phyloP scores from a whole-genome alignment of 495 filamentous ascomycete genomes.

The Neurospora hispaniola region DNA sequence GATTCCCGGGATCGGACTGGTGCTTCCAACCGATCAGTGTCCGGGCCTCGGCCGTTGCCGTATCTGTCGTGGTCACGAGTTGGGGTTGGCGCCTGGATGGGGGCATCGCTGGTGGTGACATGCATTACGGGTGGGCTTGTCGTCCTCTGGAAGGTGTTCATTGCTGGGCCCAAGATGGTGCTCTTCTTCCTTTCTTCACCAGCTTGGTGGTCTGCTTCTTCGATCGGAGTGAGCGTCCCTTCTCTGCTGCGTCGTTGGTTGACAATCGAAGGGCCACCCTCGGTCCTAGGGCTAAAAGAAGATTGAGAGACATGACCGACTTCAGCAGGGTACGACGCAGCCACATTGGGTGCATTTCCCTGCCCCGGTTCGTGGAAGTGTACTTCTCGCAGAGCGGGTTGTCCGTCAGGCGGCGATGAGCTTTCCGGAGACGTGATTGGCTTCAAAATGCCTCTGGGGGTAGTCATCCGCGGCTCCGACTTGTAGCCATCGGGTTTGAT shows the following conservation, averaged over 20 bases:
- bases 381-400: not conserved
- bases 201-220: not conserved
- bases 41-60: not conserved
- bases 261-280: not conserved
- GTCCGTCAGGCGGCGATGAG: not conserved
- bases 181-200: not conserved
- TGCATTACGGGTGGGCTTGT: not conserved
- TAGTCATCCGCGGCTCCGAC: conserved; percentile 12
- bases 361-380: conserved; percentile 2
- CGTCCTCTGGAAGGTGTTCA: not conserved
- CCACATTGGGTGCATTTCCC: not conserved
- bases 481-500: conserved; percentile 9
- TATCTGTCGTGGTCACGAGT: not conserved
- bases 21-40: not conserved
- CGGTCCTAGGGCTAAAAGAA: not conserved
- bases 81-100: not conserved
- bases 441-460: not conserved
- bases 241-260: not conserved
- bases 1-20: not conserved
- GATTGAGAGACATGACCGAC: not conserved
- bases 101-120: not conserved
- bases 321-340: conserved; percentile 9
- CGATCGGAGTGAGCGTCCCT: not conserved
- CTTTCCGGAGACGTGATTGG: not conserved
- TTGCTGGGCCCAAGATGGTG: not conserved